Evolutionary conservation across 768 basidiomycete species (phyloP).

Genomic region (Cystobasidium onofrii): DNA sequence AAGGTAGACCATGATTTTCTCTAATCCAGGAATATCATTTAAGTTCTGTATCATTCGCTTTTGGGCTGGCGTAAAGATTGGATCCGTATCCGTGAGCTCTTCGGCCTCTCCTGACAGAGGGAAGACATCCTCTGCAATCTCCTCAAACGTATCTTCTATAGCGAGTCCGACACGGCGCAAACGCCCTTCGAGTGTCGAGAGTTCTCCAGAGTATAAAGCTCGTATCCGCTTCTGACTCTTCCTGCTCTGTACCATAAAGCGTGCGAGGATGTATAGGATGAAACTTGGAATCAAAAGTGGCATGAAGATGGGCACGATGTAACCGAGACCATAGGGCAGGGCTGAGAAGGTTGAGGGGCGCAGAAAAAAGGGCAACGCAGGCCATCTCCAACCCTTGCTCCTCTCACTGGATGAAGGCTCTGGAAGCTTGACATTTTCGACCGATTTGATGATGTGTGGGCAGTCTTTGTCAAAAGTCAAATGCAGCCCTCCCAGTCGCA

Average conservation of each 20-base stretch:
- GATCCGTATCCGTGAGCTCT: conserved; percentile 3
- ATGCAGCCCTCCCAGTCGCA: background rate
- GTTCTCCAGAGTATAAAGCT: conserved; percentile 9
- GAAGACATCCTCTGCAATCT: conserved; percentile 24
- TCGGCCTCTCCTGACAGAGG: conserved; percentile 2
- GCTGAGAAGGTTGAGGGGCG: conserved; percentile 6
- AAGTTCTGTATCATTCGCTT: conserved; percentile 25
- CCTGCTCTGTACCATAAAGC: conserved; percentile 24
- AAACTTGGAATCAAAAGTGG: conserved; percentile 21
- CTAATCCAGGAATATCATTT: background rate
- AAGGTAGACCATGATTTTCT: conserved; percentile 29
- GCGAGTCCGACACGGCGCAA: conserved; percentile 20
- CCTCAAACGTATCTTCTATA: conserved; percentile 30
- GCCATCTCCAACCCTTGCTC: background rate
- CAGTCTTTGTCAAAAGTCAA: conserved; percentile 5
- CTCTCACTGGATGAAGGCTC: background rate
- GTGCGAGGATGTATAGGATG: conserved; percentile 10
- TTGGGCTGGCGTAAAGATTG: conserved; percentile 22
- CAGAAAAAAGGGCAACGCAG: conserved; percentile 20
- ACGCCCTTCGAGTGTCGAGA: conserved; percentile 18
- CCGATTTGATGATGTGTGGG: conserved; percentile 3
- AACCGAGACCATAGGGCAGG: conserved; percentile 18
- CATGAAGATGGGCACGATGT: conserved; percentile 20
- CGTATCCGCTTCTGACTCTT: conserved; percentile 16
- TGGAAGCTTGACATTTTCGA: conserved; percentile 3